Evolutionary conservation across 306 rosid genomes (phyloP), one percentile per base, ranked within the genome.

Genomic region (Pterocarpus macrocarpus): DNA sequence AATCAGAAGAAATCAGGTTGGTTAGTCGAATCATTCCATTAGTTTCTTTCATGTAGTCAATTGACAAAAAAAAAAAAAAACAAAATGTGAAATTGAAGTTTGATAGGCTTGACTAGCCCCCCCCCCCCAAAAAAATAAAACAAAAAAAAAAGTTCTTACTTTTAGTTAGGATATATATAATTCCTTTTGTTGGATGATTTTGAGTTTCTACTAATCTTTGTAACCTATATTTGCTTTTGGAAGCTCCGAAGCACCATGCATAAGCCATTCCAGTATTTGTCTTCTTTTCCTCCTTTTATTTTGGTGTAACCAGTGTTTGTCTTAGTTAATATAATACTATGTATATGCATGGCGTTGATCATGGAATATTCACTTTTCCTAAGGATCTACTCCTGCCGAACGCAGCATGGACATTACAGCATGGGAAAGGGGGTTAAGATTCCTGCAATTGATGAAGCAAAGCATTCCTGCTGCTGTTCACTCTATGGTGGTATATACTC

Each of bases 361-460:
- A 87, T 90, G 91, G 94, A 88, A 90, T 93, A 93, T 92, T 93
- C 92, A 90, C 91, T 87, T 90, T 92, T 85, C 85, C 98, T 93
- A 95, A 93, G 99, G 99, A 95, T 93, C 92, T 95, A 91, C 98
- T 93, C 94, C 85, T 95, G 90, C 98, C 99, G 98, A 93, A 95
- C 98, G 98, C 99, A 95, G 99, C 99, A 85, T 90, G 98, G 99
- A 95, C 84, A 69, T 88, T 88, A 82, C 99, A 7, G 94, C 96
- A 36, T 93, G 98, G 98, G 87, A 91, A 84, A 90, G 93, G 83
- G 93, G 90, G 64, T 89, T 93, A 70, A 89, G 87, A 83, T 90
- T 88, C 86, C 80, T 95, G 81, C 90, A 83, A 86, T 79, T 89
- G 85, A 80, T 77, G 89, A 91, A 88, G 87, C 90, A 74, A 82